Conservation (phyloP, 371 early-diverging fungal species). For the Parasitella parasitica region DNA sequence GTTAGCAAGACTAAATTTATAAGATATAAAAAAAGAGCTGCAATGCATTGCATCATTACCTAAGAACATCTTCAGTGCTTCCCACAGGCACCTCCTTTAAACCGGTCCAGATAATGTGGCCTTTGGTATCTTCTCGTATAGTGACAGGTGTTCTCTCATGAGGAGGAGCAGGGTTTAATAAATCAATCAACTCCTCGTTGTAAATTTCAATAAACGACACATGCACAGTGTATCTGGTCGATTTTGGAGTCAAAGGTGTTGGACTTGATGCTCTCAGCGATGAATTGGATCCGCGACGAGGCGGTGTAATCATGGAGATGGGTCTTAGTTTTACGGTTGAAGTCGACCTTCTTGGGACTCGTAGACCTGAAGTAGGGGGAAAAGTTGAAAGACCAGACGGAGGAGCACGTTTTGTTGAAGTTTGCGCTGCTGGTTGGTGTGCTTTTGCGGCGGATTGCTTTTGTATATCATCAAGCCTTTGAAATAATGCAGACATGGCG, state of each 20-base stretch:
- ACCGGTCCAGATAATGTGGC: slow-evolving; percentile 89
- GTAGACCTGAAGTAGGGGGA: slow-evolving; percentile 17
- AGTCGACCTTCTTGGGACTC: slow-evolving; percentile 21
- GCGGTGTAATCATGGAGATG: slow-evolving; percentile 30
- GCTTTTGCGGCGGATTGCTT: not conserved
- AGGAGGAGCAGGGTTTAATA: slow-evolving; percentile 64
- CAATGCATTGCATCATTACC: slow-evolving; percentile 40
- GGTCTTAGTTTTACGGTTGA: slow-evolving; percentile 31
- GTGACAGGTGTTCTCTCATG: slow-evolving; percentile 64
- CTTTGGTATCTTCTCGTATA: slow-evolving; percentile 91
- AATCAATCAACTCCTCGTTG: slow-evolving; percentile 95
- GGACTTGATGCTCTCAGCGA: not conserved
- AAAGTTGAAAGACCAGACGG: slow-evolving; percentile 4
- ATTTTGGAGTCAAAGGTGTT: slow-evolving; percentile 8
- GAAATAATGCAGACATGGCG: slow-evolving; percentile 78
- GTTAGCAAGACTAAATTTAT: slow-evolving; percentile 1
- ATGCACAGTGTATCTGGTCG: slow-evolving; percentile 48
- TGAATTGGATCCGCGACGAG: slow-evolving; percentile 28
- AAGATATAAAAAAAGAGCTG: slow-evolving; percentile 1
- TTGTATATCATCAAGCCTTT: slow-evolving; percentile 36
- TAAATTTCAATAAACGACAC: slow-evolving; percentile 93
- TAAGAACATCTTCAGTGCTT: slow-evolving; percentile 78
- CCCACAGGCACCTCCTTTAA: slow-evolving; percentile 81
- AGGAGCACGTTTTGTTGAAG: not conserved
- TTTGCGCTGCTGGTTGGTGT: not conserved